Evolutionary conservation across 2,329 filamentous ascomycete genomes (phyloP), one percentile per base, ranked within the genome.

Genomic region (Xylaria sp.): DNA sequence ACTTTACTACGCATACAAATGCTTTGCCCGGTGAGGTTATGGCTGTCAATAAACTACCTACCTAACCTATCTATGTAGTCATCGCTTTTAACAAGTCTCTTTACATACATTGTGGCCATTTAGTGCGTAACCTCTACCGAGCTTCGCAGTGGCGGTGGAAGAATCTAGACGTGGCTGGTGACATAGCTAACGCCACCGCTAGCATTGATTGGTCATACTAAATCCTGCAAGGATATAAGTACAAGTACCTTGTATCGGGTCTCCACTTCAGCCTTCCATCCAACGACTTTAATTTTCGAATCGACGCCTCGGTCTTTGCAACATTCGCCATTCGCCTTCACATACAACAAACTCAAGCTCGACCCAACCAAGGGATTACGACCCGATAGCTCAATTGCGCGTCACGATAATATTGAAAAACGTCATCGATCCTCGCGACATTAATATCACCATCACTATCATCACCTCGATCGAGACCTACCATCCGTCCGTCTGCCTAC

Each of bases 101-200:
- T 26, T 26, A 26, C n/a, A n/a, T n/a, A n/a, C n/a, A n/a, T n/a
- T n/a, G n/a, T n/a, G n/a, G n/a, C n/a, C n/a, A n/a, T n/a, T n/a
- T n/a, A n/a, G n/a, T n/a, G n/a, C n/a, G n/a, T n/a, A n/a, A n/a
- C n/a, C n/a, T n/a, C n/a, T n/a, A n/a, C 5, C 6, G 24, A 26
- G 5, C 11, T 11, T 11, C 24, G 11, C 11, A 11, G 57, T 57
- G 54, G 57, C 54, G 43, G 48, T 60, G 39, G 57, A 60, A 60
- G 24, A 21, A 57, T 57, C 57, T 50, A 60, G 55, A 53, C 52
- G 58, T 60, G 58, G 58, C 58, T 48, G 39, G 18, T 47, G 18
- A 13, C 20, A 38, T 19, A 57, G 56, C 44, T 56, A 19, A 26
- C 17, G 37, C 16, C 20, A 11, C 11, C 39, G 1, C 22, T 0